A percentile compares a stretch with the other conserved stretches of the same genome.
Conservation (phyloP, 139 green algal genomes). For the Chlamydomonas asymmetrica region DNA sequence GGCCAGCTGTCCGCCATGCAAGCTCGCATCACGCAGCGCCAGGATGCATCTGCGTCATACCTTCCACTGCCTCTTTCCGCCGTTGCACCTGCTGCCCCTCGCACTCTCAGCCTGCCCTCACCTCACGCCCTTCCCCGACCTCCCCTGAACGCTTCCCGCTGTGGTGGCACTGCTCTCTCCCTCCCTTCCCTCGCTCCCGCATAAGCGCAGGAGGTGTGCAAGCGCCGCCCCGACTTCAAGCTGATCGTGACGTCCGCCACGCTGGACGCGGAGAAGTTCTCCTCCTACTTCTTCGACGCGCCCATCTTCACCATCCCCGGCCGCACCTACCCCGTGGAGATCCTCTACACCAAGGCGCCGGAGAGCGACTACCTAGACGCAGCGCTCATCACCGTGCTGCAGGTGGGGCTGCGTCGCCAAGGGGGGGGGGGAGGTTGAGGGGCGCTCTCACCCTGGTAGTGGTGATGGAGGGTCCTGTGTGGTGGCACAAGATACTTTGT, state of each 20-base stretch:
- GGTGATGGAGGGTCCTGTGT: no score
- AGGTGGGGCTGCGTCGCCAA: no score
- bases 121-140: background rate
- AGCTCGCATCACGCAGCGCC: background rate
- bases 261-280: conserved; percentile 96
- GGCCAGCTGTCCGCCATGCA: no score
- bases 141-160: no score
- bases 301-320: conserved; percentile 90
- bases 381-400: conserved; percentile 94
- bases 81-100: background rate
- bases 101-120: background rate
- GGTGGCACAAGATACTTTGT: no score
- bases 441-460: no score
- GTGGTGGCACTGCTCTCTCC: no score
- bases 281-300: conserved; percentile 92
- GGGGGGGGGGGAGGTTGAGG: no score
- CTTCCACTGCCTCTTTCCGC: background rate
- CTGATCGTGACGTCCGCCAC: conserved; percentile 92
- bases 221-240: conserved; percentile 47
- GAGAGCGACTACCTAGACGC: conserved; percentile 95
- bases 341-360: conserved; percentile 84
- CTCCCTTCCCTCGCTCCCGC: no score
- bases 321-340: conserved; percentile 95
- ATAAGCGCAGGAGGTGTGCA: no score
- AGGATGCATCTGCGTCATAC: background rate